These are phyloP conservation scores for Paramecium octaurelia DNA, from an alignment of 73 alveolate genomes.

Conservation along the genomic window DNA sequence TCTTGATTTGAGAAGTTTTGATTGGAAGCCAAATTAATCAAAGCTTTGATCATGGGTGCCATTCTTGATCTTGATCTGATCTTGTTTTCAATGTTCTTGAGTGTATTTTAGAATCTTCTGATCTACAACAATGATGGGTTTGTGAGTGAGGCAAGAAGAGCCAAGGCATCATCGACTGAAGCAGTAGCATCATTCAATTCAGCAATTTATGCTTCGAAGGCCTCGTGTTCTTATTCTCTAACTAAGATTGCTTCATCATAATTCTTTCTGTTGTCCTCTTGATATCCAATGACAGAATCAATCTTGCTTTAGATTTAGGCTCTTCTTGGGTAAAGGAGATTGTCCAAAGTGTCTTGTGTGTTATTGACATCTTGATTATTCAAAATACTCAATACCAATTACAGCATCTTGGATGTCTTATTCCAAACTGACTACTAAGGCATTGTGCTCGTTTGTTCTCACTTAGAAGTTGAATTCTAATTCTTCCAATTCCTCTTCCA, in stretches of 20 bases:
- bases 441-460: constrained; percentile 33
- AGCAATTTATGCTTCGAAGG: constrained; percentile 7
- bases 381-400: not conserved
- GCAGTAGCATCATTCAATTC: constrained; percentile 44
- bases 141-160: not conserved
- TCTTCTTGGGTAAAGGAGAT: constrained; percentile 9
- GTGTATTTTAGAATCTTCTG: constrained; percentile 41
- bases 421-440: not conserved
- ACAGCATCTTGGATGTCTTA: constrained; percentile 46
- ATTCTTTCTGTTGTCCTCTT: constrained; percentile 48
- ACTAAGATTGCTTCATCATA: constrained; percentile 34
- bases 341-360: constrained; percentile 43
- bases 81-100: not conserved
- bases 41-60: constrained; percentile 39
- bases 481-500: constrained; percentile 1
- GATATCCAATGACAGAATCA: not conserved
- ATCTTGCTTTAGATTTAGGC: constrained; percentile 1
- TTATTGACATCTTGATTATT: not conserved
- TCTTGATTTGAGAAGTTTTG: constrained; percentile 14
- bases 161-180: constrained; percentile 35
- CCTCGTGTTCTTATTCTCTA: constrained; percentile 37
- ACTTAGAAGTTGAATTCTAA: not conserved
- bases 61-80: constrained; percentile 42
- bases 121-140: constrained; percentile 18
- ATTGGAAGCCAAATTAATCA: not conserved